Evolutionary conservation across 1,284 basidiomycete genomes (phyloP), one percentile per base, ranked within the genome.

Genomic region (Mycena sp.): DNA sequence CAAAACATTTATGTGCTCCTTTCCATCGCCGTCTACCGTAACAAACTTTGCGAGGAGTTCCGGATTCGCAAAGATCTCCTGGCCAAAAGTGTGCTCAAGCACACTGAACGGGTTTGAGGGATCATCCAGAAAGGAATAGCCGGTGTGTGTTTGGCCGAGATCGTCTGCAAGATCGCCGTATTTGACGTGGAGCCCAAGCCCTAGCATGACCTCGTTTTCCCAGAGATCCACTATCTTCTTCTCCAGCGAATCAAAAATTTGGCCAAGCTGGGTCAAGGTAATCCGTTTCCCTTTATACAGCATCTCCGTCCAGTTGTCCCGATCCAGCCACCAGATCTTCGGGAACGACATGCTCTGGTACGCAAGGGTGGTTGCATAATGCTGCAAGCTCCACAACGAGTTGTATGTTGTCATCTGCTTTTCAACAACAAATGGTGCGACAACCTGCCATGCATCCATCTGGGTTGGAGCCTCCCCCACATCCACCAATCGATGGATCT

Each of bases 261-360:
- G 6, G 0, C 57, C 50, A 0, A 81, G 1, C 0, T 76, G 11
- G 0, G 30, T 2, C 1, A 79, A 57, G 0, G 18, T 10, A 0
- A 82, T 68, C 0, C 37, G 2, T 1, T 76, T 4, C 0, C 80
- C 79, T 1, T 74, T 63, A 65, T 72, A 81, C 0, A 76, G 41
- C 59, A 82, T 48, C 9, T 60, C n/a, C 0, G 11, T 14, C 38
- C 69, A 78, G 1, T 16, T n/a, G 0, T 71, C 64, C 0, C 41
- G 61, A 46, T 82, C 78, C 0, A 59, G 46, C 79, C 79, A 82
- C 72, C 71, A 78, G 4, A 80, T 70, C 0, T n/a, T 13, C 0
- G 80, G 79, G 0, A 78, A 16, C 0, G 61, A 22, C 61, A 73
- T 73, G 0, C 75, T 77, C 0, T 65, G 11, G 2, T 65, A 74